Conservation (phyloP, 306 rosid genomes). For the Oemleria cerasiformis region DNA sequence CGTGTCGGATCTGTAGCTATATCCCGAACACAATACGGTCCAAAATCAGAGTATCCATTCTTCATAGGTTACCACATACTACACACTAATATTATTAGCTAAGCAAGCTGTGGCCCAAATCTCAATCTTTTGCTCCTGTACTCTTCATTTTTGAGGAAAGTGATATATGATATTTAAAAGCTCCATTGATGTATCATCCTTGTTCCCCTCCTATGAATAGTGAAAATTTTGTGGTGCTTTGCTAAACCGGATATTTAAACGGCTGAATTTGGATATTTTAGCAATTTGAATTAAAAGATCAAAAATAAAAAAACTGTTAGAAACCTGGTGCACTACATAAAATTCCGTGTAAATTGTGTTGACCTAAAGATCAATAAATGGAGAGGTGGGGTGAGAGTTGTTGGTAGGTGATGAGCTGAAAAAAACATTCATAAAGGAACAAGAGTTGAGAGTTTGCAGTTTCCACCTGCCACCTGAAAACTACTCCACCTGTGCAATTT, state of each 20-base stretch:
- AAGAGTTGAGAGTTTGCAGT: background rate
- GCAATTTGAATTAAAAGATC: too few species aligned
- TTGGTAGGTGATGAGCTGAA: background rate
- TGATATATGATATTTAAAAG: background rate
- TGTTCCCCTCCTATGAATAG: too few species aligned
- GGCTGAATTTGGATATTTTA: too few species aligned
- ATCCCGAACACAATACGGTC: too few species aligned
- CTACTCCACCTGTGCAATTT: background rate
- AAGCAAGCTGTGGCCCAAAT: background rate
- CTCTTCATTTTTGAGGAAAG: background rate
- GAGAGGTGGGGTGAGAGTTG: background rate
- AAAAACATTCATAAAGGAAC: background rate
- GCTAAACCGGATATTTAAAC: too few species aligned
- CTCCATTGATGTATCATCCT: background rate
- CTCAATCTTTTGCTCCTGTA: background rate
- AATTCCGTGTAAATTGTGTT: too few species aligned
- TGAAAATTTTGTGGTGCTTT: too few species aligned
- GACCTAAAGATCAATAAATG: background rate
- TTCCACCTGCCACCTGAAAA: background rate
- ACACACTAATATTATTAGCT: background rate
- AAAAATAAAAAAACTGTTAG: too few species aligned
- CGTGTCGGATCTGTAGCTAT: too few species aligned
- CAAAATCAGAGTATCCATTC: too few species aligned
- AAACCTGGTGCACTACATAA: too few species aligned
- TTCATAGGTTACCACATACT: background rate